Evolutionary conservation across 352 stramenopile genomes (phyloP).

Genomic region (Globisporangium heterothallicum): DNA sequence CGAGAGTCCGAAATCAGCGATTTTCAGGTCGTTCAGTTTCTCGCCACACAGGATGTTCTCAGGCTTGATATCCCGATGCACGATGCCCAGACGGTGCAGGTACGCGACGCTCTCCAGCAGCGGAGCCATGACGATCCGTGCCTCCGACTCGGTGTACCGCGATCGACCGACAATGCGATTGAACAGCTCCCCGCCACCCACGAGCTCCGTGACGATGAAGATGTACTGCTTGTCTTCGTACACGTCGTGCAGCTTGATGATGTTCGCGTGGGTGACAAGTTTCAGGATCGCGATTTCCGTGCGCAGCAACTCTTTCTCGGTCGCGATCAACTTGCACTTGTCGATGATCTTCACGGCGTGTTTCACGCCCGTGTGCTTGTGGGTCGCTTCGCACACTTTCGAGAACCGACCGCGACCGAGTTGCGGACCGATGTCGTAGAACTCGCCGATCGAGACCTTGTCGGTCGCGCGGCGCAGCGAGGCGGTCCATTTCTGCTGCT

Average conservation of each 20-base stretch:
- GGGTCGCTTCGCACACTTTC: conserved; percentile 73
- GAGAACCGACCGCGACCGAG: conserved; percentile 88
- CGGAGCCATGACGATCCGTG: conserved; percentile 80
- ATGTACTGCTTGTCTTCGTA: conserved; percentile 92
- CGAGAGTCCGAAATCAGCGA: conserved; percentile 91
- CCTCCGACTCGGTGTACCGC: conserved; percentile 87
- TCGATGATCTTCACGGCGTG: conserved; percentile 93
- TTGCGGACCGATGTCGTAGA: conserved; percentile 85
- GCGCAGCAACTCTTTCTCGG: conserved; percentile 87
- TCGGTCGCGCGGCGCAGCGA: conserved; percentile 77
- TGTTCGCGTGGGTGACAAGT: conserved; percentile 87
- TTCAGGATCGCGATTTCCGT: conserved; percentile 94
- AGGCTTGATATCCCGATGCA: conserved; percentile 86
- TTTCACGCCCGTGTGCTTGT: conserved; percentile 56
- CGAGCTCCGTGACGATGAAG: conserved; percentile 98
- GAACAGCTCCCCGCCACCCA: conserved; percentile 95
- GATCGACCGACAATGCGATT: conserved; percentile 91
- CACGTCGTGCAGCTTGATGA: conserved; percentile 85
- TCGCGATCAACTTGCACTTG: conserved; percentile 82
- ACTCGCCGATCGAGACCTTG: conserved; percentile 86
- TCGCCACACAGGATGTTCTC: conserved; percentile 89
- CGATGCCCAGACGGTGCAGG: conserved; percentile 88
- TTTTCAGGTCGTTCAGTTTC: conserved; percentile 83
- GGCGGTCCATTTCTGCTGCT: conserved; percentile 73
- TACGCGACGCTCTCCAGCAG: conserved; percentile 89